These are phyloP conservation scores for Lasiosphaeria miniovina DNA, from an alignment of 495 filamentous ascomycete species.

Conservation along the genomic window DNA sequence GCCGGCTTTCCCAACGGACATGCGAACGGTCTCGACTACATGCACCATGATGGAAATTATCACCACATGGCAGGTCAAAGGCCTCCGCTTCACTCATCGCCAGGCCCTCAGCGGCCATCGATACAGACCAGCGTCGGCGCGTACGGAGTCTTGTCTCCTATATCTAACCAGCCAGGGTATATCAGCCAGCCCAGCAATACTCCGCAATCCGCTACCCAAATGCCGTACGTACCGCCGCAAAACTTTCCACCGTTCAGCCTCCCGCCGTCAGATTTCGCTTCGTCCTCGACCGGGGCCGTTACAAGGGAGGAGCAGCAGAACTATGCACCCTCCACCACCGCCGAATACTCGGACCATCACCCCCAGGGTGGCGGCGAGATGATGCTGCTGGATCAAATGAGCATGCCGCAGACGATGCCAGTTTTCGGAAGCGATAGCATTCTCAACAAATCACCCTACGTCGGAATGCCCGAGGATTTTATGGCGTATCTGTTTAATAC, in stretches of 20 bases:
- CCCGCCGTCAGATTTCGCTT: conserved; percentile 51
- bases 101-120: conserved; percentile 40
- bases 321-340: conserved; percentile 39
- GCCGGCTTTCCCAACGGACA: conserved; percentile 38
- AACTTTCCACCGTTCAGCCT: conserved; percentile 55
- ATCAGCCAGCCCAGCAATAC: conserved; percentile 43
- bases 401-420: conserved; percentile 67
- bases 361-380: conserved; percentile 48
- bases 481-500: conserved; percentile 88
- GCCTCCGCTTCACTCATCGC: conserved; percentile 41
- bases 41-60: conserved; percentile 43
- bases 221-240: conserved; percentile 48
- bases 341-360: conserved; percentile 44
- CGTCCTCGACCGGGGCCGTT: conserved; percentile 29
- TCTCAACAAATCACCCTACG: conserved; percentile 78
- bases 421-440: conserved; percentile 77
- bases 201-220: conserved; percentile 38
- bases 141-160: conserved; percentile 50
- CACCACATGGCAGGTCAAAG: conserved; percentile 34
- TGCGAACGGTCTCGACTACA: conserved; percentile 42
- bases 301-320: conserved; percentile 30
- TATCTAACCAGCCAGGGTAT: conserved; percentile 47
- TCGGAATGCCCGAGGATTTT: conserved; percentile 86
- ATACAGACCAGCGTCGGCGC: conserved; percentile 44
- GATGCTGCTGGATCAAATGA: conserved; percentile 63